Evolutionary conservation across 306 rosid species (phyloP).

Genomic region (Dryas octopetala): DNA sequence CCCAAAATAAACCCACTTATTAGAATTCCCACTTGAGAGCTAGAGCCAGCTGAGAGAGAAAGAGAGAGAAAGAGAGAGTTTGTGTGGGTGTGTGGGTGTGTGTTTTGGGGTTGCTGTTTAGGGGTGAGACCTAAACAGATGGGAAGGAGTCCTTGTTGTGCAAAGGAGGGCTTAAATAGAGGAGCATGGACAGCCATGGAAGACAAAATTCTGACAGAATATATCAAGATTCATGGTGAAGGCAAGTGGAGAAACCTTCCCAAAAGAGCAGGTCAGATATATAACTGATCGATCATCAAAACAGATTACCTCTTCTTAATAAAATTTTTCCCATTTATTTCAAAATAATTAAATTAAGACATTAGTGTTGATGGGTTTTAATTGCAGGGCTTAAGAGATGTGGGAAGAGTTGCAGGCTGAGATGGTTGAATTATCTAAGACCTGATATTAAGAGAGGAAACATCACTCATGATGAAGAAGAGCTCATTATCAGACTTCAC

Average conservation of each 20-base stretch:
- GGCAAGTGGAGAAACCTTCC: slow-evolving; percentile 59
- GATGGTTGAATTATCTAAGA: slow-evolving; percentile 49
- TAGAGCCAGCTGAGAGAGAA: neutral
- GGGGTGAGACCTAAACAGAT: slow-evolving; percentile 14
- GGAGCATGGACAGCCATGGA: slow-evolving; percentile 55
- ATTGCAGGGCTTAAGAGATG: slow-evolving; percentile 45
- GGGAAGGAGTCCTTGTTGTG: slow-evolving; percentile 53
- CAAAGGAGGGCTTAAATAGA: slow-evolving; percentile 41
- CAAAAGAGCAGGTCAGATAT: slow-evolving; percentile 40
- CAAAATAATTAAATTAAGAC: neutral
- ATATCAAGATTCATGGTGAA: slow-evolving; percentile 40
- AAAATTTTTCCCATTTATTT: neutral
- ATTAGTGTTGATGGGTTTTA: neutral
- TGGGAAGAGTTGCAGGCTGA: slow-evolving; percentile 48
- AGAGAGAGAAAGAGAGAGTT: neutral
- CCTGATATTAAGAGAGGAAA: slow-evolving; percentile 56
- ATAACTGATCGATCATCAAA: too few species aligned
- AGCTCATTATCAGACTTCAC: slow-evolving; percentile 52
- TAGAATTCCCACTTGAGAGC: neutral
- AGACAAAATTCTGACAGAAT: slow-evolving; percentile 36
- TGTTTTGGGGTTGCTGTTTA: neutral
- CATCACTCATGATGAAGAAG: slow-evolving; percentile 46
- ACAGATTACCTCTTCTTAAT: too few species aligned
- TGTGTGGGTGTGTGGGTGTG: neutral
- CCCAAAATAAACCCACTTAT: neutral